A percentile compares a stretch with the other conserved stretches of the same genome.
Evolutionary conservation across 495 filamentous ascomycete genomes (phyloP).

Genomic region (Copromyces sp.): DNA sequence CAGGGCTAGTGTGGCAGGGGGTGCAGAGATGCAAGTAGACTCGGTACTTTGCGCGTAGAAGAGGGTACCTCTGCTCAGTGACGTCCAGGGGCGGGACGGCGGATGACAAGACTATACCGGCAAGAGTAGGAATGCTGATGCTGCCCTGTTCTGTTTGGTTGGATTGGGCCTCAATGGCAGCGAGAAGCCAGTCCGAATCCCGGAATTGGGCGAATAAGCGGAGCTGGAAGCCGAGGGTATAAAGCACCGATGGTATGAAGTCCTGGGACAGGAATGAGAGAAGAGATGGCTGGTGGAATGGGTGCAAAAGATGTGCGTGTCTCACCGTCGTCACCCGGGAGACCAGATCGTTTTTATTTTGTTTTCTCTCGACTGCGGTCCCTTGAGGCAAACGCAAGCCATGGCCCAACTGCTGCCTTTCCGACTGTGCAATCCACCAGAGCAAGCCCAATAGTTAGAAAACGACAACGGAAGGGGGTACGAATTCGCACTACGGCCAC

Average conservation of each 20-base stretch:
- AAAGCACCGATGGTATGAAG: background rate
- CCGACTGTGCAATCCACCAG: background rate
- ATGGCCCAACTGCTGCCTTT: background rate
- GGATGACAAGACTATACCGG: constrained; percentile 14
- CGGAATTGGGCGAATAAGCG: background rate
- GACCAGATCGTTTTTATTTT: background rate
- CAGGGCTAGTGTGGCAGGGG: background rate
- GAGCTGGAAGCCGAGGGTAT: background rate
- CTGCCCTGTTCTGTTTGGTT: constrained; percentile 5
- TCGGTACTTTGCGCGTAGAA: background rate
- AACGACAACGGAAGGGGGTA: background rate
- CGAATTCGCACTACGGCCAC: background rate
- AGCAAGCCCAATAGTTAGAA: background rate
- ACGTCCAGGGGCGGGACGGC: constrained; percentile 5
- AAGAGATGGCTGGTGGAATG: background rate
- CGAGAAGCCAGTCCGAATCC: background rate
- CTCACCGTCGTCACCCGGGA: background rate
- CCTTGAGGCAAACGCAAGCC: background rate
- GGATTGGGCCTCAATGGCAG: constrained; percentile 26
- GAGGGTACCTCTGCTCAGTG: background rate
- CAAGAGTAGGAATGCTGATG: constrained; percentile 7
- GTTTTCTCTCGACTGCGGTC: background rate
- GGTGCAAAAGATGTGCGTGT: background rate
- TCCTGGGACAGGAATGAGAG: background rate
- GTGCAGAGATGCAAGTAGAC: background rate